phyloP scores from a whole-genome alignment of 495 filamentous ascomycete genomes.

The Hypoxylon trugodes region DNA sequence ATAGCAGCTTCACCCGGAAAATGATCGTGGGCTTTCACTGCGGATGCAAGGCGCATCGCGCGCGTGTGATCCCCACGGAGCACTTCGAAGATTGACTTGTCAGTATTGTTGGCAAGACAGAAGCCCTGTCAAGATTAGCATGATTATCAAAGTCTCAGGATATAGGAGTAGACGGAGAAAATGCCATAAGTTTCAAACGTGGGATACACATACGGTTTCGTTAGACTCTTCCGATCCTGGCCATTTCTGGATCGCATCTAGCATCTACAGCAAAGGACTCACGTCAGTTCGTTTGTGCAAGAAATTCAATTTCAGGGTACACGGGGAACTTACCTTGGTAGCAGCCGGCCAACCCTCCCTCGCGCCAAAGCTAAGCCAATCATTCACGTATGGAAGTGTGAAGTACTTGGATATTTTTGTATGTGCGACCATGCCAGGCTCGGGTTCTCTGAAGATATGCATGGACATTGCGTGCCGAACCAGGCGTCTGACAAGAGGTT shows the following conservation, averaged over 20 bases:
- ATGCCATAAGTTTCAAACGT: no score
- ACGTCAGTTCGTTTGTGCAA: background rate
- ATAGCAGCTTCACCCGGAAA: constrained; percentile 16
- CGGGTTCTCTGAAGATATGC: background rate
- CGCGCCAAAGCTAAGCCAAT: background rate
- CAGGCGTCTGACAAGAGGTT: background rate
- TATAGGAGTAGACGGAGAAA: background rate
- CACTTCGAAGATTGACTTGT: constrained; percentile 44
- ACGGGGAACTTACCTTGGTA: background rate
- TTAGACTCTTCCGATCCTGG: background rate
- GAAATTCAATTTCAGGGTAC: background rate
- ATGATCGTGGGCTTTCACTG: constrained; percentile 22
- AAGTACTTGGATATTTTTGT: background rate
- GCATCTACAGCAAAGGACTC: background rate
- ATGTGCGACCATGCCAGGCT: background rate
- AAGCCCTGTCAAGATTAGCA: constrained; percentile 41
- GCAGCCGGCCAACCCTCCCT: background rate
- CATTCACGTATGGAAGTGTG: background rate
- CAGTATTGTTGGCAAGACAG: constrained; percentile 32
- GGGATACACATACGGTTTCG: background rate
- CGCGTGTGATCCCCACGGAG: constrained; percentile 10
- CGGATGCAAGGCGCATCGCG: constrained; percentile 24
- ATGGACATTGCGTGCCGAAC: background rate
- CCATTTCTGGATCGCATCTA: constrained; percentile 1
- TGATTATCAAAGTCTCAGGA: background rate